Percentiles rank a stretch among this genome's conserved stretches.
phyloP scores from a whole-genome alignment of 73 alveolate species.

The Breviolum minutum region DNA sequence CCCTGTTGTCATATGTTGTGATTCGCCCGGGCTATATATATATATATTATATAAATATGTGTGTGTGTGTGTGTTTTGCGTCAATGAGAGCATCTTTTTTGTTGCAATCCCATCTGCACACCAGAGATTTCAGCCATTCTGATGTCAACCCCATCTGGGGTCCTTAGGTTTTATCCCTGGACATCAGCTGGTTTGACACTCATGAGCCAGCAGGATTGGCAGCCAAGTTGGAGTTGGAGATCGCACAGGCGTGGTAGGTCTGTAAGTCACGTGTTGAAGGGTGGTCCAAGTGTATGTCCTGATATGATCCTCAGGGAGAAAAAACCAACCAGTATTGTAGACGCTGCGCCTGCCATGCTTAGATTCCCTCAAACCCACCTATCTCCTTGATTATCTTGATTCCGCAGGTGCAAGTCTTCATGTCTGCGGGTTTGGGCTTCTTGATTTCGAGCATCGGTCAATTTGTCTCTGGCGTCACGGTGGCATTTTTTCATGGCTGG shows the following conservation, averaged over 20 bases:
- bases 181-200: constrained; percentile 66
- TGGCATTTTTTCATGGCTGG: constrained; percentile 64
- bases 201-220: constrained; percentile 60
- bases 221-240: constrained; percentile 56
- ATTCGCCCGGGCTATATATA: too few species aligned
- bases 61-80: too few species aligned
- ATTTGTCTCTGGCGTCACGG: constrained; percentile 27
- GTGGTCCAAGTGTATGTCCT: neutral
- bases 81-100: too few species aligned
- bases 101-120: neutral
- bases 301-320: neutral
- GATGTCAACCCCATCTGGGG: too few species aligned
- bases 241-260: neutral
- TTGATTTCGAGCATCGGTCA: constrained; percentile 62
- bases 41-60: too few species aligned
- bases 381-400: too few species aligned
- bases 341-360: neutral
- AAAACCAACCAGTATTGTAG: neutral
- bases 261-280: neutral
- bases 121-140: neutral
- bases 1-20: neutral
- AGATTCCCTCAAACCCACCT: neutral
- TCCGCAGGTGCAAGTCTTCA: constrained; percentile 29
- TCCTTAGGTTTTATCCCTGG: constrained; percentile 4
- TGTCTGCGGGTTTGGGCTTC: constrained; percentile 48